Conservation (phyloP, 192 early-diverging fungal genomes). For the Podochytrium sp. region DNA sequence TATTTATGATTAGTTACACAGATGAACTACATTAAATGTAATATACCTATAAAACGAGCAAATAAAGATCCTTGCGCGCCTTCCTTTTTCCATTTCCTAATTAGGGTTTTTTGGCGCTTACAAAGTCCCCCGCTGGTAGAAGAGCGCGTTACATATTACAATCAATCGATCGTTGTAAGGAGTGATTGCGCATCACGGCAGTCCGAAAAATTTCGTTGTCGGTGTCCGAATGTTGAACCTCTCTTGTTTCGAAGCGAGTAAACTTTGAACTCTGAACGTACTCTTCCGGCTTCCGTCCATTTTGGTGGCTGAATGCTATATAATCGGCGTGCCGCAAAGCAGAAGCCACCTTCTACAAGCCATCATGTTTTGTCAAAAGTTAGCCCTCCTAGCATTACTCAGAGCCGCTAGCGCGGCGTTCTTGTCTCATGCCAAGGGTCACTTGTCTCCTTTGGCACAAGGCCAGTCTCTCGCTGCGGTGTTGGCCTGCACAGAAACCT, state of each 20-base stretch:
- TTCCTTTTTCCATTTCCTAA: too few species aligned
- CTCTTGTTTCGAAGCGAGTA: not conserved
- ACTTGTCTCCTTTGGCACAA: not conserved
- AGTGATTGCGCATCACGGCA: not conserved
- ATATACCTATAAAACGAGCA: too few species aligned
- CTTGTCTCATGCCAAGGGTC: not conserved
- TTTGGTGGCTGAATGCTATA: not conserved
- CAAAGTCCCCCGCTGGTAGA: too few species aligned
- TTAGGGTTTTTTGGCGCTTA: not conserved
- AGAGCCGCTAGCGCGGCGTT: not conserved
- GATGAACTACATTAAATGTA: too few species aligned
- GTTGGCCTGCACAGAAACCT: not conserved
- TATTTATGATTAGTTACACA: too few species aligned
- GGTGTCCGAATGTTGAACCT: not conserved
- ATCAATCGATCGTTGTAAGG: not conserved
- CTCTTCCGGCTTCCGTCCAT: not conserved
- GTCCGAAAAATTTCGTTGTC: not conserved
- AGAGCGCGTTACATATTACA: too few species aligned
- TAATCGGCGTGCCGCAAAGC: not conserved
- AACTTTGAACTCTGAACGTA: not conserved
- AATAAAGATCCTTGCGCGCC: too few species aligned
- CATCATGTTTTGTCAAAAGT: not conserved
- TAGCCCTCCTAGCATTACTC: not conserved
- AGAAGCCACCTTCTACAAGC: not conserved
- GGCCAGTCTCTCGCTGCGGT: constrained; percentile 9